phyloP scores from a whole-genome alignment of 345 rosid genomes.

The Viola odorata region DNA sequence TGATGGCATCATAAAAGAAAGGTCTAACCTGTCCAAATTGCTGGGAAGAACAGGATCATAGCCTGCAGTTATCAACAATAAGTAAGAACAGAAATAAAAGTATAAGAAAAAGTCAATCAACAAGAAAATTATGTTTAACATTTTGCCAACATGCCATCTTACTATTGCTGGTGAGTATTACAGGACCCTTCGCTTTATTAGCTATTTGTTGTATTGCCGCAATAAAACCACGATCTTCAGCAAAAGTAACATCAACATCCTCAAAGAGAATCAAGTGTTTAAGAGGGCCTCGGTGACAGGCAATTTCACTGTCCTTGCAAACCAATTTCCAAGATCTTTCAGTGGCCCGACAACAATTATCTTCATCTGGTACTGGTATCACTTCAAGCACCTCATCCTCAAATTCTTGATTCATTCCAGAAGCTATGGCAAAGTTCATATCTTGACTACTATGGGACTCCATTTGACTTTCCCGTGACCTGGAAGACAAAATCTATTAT shows the following conservation, averaged over 20 bases:
- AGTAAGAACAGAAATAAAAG: conserved; percentile 7
- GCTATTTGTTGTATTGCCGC: conserved; percentile 84
- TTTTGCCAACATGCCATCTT: conserved; percentile 24
- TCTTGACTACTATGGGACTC: conserved; percentile 27
- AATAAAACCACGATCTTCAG: conserved; percentile 90
- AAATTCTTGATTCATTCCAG: conserved; percentile 16
- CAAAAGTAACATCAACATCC: conserved; percentile 79
- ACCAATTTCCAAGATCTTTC: conserved; percentile 27
- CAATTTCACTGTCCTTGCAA: conserved; percentile 22
- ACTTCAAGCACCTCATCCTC: conserved; percentile 38
- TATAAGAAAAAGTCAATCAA: conserved; percentile 7
- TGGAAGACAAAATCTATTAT: conserved; percentile 24
- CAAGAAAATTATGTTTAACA: conserved; percentile 11
- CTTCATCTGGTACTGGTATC: conserved; percentile 31
- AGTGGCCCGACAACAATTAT: conserved; percentile 15
- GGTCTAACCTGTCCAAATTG: conserved; percentile 55
- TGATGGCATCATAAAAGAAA: conserved; percentile 52
- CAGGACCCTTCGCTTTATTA: conserved; percentile 82
- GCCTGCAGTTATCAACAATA: conserved; percentile 41
- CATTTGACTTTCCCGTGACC: conserved; percentile 52
- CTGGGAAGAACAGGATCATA: conserved; percentile 60
- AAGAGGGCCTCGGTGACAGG: conserved; percentile 31
- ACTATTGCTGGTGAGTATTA: conserved; percentile 82
- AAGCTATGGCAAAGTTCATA: conserved; percentile 16
- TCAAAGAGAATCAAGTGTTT: conserved; percentile 83